These are phyloP conservation scores for Heritiera fomes DNA, from an alignment of 345 rosid species.

Conservation along the genomic window DNA sequence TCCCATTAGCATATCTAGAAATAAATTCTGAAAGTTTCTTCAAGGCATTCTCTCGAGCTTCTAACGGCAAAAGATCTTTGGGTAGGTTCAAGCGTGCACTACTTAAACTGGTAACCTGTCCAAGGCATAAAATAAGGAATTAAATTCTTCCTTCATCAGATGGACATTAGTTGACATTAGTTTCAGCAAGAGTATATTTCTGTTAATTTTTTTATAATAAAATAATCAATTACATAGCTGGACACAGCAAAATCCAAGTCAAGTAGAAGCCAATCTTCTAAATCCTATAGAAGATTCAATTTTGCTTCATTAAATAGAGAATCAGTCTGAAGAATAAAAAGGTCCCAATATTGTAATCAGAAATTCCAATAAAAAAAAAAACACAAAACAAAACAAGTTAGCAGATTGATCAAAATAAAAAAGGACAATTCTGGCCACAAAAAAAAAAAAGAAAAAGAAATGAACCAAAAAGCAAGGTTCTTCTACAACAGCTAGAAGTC, in stretches of 20 bases:
- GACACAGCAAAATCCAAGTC: background rate
- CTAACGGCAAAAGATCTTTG: conserved; percentile 79
- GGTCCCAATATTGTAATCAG: background rate
- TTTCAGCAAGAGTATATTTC: background rate
- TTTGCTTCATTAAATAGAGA: background rate
- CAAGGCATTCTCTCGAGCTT: conserved; percentile 88
- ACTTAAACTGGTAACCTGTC: conserved; percentile 74
- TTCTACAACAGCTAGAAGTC: background rate
- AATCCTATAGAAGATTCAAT: background rate
- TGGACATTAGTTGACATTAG: background rate
- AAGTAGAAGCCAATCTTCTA: background rate
- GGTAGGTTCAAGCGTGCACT: conserved; percentile 74
- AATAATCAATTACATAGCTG: background rate
- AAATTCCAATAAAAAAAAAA: background rate
- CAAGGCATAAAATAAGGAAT: conserved; percentile 28
- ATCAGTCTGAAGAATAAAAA: background rate
- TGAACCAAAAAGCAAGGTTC: background rate
- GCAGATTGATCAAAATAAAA: too few species aligned
- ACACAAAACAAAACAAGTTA: background rate
- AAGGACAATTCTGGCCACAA: too few species aligned
- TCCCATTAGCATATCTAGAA: conserved; percentile 68
- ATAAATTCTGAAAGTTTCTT: conserved; percentile 81
- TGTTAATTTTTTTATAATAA: background rate
- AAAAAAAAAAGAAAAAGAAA: background rate
- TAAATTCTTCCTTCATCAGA: conserved; percentile 19